Evolutionary conservation across 805 yeast genomes (phyloP).

Genomic region (Ogataea nakhonphanomensis): DNA sequence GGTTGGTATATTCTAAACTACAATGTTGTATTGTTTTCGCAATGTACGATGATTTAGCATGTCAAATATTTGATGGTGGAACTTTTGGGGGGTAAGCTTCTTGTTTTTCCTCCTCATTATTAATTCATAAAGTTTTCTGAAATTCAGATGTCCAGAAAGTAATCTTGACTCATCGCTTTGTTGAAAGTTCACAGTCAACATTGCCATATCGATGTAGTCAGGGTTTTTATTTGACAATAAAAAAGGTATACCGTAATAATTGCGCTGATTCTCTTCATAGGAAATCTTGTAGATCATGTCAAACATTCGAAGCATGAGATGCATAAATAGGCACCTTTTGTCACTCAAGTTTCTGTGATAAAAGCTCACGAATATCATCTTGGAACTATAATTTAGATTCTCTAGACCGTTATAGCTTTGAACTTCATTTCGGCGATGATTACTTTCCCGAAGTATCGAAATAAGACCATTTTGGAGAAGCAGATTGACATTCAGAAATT

Average conservation of each 20-base stretch:
- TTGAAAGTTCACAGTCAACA: slow-evolving; percentile 23
- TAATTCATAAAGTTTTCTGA: slow-evolving; percentile 2
- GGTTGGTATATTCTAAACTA: slow-evolving; percentile 5
- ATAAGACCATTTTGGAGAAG: slow-evolving; percentile 31
- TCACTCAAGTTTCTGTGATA: slow-evolving; percentile 24
- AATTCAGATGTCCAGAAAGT: slow-evolving; percentile 5
- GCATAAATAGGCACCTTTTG: slow-evolving; percentile 21
- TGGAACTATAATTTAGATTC: slow-evolving; percentile 27
- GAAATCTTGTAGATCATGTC: slow-evolving; percentile 19
- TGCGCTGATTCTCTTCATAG: slow-evolving; percentile 18
- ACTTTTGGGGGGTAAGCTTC: slow-evolving; percentile 22
- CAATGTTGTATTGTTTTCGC: slow-evolving; percentile 15
- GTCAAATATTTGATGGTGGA: slow-evolving; percentile 33
- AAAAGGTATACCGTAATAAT: slow-evolving; percentile 10
- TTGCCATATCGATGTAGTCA: slow-evolving; percentile 26
- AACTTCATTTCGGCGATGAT: slow-evolving; percentile 23
- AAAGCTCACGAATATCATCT: slow-evolving; percentile 32
- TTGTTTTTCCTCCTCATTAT: slow-evolving; percentile 8
- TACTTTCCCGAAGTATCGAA: slow-evolving; percentile 29
- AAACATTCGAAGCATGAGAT: slow-evolving; percentile 21
- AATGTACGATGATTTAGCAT: slow-evolving; percentile 23
- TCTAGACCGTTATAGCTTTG: slow-evolving; percentile 22
- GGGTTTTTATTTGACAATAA: slow-evolving; percentile 4
- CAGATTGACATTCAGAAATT: slow-evolving; percentile 25
- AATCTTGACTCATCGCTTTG: slow-evolving; percentile 24